Base-by-base conservation (phyloP, 257 asterid genomes). In the Fraxinus quadrangulata region DNA sequence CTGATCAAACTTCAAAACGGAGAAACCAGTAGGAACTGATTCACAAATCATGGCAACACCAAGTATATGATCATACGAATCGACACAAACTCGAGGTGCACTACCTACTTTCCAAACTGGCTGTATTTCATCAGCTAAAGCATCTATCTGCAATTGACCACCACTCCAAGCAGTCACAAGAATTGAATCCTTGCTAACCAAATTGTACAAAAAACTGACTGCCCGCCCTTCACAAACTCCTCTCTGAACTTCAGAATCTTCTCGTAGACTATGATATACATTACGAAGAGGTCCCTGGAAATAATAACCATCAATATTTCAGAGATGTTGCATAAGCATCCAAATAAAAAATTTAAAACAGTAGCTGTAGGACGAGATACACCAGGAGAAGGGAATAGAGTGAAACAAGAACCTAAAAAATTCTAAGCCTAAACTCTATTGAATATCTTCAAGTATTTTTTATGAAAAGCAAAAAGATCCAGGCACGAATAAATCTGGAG, bases 1-100 rank as follows among this genome's bases (percentile, higher is more conserved):
- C 49, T 84, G 87, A 70, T 93, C 90, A 72, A 83, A 82, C 78
- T 85, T 81, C 81, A 78, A 59, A 71, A 75, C 16, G 37, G 92
- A 82, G 54, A 42, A 83, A 76, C 81, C 83, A 51, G 74, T 67
- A 2, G 90, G 70, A 74, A 85, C 82, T 61, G 90, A 79, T 81
- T 95, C 99, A 76, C 96, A 95, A 76, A 95, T 95, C 98, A 93
- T 95, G 73, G 99, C 97, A 73, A 81, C 88, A 74, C 96, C 94
- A 37, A 83, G 82, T 54, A 93, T 86, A 61, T 71, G 88, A 81
- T 86, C 89, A 79, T 78, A 67, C 73, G 94, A 85, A 84, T 89
- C 91, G 54, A 91, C 88, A 84, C 86, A 71, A 74, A 91, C 83
- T 79, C 96, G 96, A 73, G 97, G 98, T 30, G 87, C 85, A 73